Evolutionary conservation across 2,329 filamentous ascomycete species (phyloP).

Genomic region (Cladosporium cucumerinum): DNA sequence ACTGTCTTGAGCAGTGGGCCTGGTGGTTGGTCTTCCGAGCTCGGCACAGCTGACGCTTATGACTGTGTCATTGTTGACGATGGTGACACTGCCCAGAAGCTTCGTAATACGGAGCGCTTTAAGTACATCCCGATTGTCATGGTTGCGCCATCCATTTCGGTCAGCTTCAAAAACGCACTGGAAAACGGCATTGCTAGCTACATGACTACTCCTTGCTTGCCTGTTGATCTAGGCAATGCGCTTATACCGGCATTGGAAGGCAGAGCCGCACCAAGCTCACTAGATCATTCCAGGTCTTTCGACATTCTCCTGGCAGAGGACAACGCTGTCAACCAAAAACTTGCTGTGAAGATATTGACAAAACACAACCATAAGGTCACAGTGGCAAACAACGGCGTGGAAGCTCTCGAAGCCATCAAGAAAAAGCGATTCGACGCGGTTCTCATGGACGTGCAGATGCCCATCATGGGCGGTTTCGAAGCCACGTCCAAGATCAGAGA

Average conservation of each 20-base stretch:
- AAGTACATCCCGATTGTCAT: conserved; percentile 97
- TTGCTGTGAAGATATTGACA: conserved; percentile 94
- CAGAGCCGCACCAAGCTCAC: conserved; percentile 81
- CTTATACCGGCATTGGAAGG: conserved; percentile 95
- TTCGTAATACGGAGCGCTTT: conserved; percentile 88
- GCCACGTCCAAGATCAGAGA: conserved; percentile 95
- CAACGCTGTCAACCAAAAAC: conserved; percentile 92
- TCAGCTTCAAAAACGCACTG: conserved; percentile 87
- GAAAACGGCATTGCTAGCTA: conserved; percentile 98
- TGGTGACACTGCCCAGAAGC: conserved; percentile 79
- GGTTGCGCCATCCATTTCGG: conserved; percentile 81
- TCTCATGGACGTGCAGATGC: conserved; percentile 99
- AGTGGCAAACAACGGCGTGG: conserved; percentile 90
- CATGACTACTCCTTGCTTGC: conserved; percentile 93
- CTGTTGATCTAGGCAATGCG: conserved; percentile 91
- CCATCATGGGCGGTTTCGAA: conserved; percentile 99
- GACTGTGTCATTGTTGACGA: conserved; percentile 96
- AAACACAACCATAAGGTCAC: conserved; percentile 93
- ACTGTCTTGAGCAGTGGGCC: conserved; percentile 74
- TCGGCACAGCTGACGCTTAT: conserved; percentile 63
- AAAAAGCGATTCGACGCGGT: conserved; percentile 92
- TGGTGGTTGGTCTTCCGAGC: conserved; percentile 50
- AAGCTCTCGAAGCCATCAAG: conserved; percentile 90
- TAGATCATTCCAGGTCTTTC: conserved; percentile 92
- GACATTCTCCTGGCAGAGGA: conserved; percentile 94